Evolutionary conservation across 495 filamentous ascomycete genomes (phyloP).

Genomic region (Alectoria sarmentosa): DNA sequence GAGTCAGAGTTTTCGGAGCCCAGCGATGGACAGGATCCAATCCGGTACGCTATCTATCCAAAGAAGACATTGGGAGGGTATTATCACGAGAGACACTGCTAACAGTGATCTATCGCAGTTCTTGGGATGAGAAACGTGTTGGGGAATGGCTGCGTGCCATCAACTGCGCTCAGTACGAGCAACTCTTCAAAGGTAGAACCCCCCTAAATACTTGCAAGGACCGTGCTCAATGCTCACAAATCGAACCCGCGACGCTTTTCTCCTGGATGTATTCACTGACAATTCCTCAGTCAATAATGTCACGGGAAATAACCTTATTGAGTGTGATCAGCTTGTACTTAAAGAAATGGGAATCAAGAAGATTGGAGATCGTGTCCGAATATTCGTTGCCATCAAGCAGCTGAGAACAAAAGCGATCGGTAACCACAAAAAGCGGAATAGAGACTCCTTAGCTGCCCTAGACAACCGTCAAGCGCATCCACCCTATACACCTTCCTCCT

Average conservation of each 20-base stretch:
- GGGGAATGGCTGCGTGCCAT: constrained; percentile 84
- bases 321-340: constrained; percentile 92
- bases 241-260: neutral
- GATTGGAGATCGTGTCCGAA: constrained; percentile 92
- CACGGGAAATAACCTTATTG: constrained; percentile 90
- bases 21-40: constrained; percentile 50
- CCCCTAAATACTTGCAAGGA: neutral
- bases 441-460: constrained; percentile 45
- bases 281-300: constrained; percentile 68
- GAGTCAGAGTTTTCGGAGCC: constrained; percentile 92
- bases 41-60: constrained; percentile 46
- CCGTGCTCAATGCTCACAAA: neutral
- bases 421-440: constrained; percentile 76
- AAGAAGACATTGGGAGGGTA: constrained; percentile 19
- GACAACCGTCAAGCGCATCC: constrained; percentile 30
- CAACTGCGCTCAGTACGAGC: constrained; percentile 88
- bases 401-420: constrained; percentile 78
- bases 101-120: constrained; percentile 32
- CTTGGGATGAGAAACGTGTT: constrained; percentile 89
- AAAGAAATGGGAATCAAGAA: constrained; percentile 99
- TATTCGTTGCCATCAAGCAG: constrained; percentile 88
- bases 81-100: neutral
- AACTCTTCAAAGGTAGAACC: constrained; percentile 68
- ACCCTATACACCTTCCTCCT: constrained; percentile 51
- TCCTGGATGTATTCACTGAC: neutral